Percentiles rank a stretch among this genome's conserved stretches.
Evolutionary conservation across 345 rosid species (phyloP).

Genomic region (Cochlearia excelsa): DNA sequence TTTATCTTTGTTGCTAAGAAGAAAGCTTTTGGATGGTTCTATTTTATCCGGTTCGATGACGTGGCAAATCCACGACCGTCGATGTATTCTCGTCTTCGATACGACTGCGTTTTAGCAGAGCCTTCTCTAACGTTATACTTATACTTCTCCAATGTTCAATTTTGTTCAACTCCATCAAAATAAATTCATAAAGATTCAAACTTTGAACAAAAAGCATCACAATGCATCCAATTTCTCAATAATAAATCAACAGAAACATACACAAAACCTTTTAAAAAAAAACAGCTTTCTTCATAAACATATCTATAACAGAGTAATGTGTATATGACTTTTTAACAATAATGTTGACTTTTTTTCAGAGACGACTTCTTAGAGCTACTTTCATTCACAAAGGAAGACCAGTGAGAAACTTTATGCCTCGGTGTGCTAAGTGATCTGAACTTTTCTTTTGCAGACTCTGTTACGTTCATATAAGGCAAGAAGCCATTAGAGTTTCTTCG

Average conservation of each 20-base stretch:
- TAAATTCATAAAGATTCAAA: not conserved
- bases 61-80: constrained; percentile 19
- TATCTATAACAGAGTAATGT: constrained; percentile 15
- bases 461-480: constrained; percentile 67
- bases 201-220: constrained; percentile 23
- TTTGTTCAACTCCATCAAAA: not conserved
- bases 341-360: constrained; percentile 21
- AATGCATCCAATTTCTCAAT: constrained; percentile 13
- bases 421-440: constrained; percentile 81
- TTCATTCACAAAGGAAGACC: constrained; percentile 56
- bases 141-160: too few relatives aligned
- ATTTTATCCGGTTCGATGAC: constrained; percentile 27
- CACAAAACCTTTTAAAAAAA: constrained; percentile 2
- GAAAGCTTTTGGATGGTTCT: constrained; percentile 11
- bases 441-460: constrained; percentile 74
- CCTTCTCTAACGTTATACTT: too few relatives aligned
- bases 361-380: constrained; percentile 32
- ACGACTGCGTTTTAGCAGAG: too few relatives aligned
- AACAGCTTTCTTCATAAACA: constrained; percentile 7
- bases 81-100: constrained; percentile 4
- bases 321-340: constrained; percentile 2
- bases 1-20: constrained; percentile 19
- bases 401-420: constrained; percentile 40
- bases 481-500: constrained; percentile 47
- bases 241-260: constrained; percentile 23